Base-by-base conservation (phyloP, 176 grass and related monocot genomes). In the Rhynchospora tenuis region DNA sequence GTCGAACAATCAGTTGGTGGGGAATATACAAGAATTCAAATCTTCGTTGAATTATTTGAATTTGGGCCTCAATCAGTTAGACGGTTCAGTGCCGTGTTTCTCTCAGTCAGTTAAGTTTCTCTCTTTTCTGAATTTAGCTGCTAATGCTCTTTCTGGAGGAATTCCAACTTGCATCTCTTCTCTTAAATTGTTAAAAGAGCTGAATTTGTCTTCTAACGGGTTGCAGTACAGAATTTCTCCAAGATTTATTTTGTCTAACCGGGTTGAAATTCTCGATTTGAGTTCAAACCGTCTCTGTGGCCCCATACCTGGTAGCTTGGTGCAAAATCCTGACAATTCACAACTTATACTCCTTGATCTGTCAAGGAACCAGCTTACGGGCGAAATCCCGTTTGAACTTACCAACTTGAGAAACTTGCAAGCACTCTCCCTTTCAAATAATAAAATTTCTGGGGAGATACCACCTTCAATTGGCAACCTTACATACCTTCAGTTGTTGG, bases 401-500 rank as follows among this genome's bases (percentile, higher is more conserved):
- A 90, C 93, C 1, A 82, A 88, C 47, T 85, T 99, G 4, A 92
- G 92, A 79, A 95, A 85, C 81, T 81, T 99, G 86, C 96, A 99
- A 86, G 91, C 88, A 3, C 71, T 99, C 24, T 95, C 92, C 64
- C 89, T 99, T 47, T 87, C 91, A 57, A 91, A 61, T 48, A 99
- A 99, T 52, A 80, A 89, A 74, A 82, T 99, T 5, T 85, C 78
- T 4, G 91, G 92, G 9, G 91, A 93, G 84, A 95, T 99, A 65
- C 96, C 96, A 6, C 28, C 86, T 0, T 93, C 89, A 61, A 94
- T 98, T 9, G 95, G 95, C 58, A 98, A 98, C 71, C 84, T 99
- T 66, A 99, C 96, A 20, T 99, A 99, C 77, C 72, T 99, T 79
- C 96, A 99, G 77, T 82, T 81, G 45, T 90, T 99, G 69, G 96